Conservation (phyloP, 73 alveolate species). For the Paramecium tetraurelia region DNA sequence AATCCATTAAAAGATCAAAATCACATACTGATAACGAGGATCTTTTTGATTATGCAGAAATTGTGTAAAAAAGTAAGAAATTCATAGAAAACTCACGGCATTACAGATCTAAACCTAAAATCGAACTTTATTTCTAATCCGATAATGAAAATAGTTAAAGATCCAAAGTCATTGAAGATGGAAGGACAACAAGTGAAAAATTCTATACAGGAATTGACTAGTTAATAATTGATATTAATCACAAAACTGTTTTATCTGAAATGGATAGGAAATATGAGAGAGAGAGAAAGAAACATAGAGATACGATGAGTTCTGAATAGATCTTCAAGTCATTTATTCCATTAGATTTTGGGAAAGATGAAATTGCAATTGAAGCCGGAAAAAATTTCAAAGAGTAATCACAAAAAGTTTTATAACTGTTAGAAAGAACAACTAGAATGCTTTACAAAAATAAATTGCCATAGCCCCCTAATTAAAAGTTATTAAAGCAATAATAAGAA, state of each 20-base stretch:
- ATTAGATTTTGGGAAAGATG: not conserved
- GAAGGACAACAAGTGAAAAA: not conserved
- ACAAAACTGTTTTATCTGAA: not conserved
- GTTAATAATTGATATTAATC: constrained; percentile 4
- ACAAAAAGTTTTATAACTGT: not conserved
- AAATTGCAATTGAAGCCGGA: not conserved
- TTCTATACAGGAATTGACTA: constrained; percentile 35
- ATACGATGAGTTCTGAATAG: not conserved
- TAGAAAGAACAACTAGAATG: not conserved
- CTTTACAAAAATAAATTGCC: not conserved
- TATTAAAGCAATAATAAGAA: not conserved
- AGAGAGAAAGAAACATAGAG: not conserved
- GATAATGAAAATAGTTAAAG: not conserved
- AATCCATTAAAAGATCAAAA: not conserved
- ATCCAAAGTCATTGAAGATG: not conserved
- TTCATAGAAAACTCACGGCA: not conserved
- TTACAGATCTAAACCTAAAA: not conserved
- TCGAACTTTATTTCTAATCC: not conserved
- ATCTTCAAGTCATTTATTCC: not conserved
- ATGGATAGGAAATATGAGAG: constrained; percentile 7
- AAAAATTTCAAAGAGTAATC: not conserved
- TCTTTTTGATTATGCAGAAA: constrained; percentile 5
- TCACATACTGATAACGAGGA: not conserved
- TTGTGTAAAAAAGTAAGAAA: constrained; percentile 15
- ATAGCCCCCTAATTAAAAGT: not conserved